A percentile compares a stretch with the other conserved stretches of the same genome.
These are phyloP conservation scores for Tolypocladium album DNA, from an alignment of 2,329 filamentous ascomycete genomes.

Conservation along the genomic window DNA sequence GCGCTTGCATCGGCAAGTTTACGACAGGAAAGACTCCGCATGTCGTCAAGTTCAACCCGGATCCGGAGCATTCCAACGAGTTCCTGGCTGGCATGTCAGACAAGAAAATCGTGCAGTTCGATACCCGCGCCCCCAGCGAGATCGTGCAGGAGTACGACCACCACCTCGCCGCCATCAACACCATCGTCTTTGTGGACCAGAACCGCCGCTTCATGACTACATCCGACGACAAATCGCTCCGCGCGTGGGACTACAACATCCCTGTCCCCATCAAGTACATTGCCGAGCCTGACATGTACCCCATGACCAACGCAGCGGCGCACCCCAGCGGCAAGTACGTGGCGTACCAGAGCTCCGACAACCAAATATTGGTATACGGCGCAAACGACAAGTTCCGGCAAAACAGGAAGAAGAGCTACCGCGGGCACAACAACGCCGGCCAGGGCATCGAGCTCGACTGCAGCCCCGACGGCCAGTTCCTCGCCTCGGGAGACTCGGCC, in stretches of 20 bases:
- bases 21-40: slow-evolving; percentile 92
- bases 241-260: slow-evolving; percentile 97
- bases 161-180: slow-evolving; percentile 95
- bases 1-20: slow-evolving; percentile 77
- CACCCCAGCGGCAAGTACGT: slow-evolving; percentile 93
- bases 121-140: slow-evolving; percentile 65
- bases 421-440: slow-evolving; percentile 91
- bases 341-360: slow-evolving; percentile 86
- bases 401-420: slow-evolving; percentile 93
- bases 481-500: slow-evolving; percentile 75
- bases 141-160: slow-evolving; percentile 97
- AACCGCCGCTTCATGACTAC: slow-evolving; percentile 96
- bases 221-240: slow-evolving; percentile 89
- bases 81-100: slow-evolving; percentile 96
- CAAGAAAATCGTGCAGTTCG: slow-evolving; percentile 98
- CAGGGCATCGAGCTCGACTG: slow-evolving; percentile 85
- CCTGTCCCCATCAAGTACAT: slow-evolving; percentile 98
- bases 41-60: slow-evolving; percentile 86
- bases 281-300: slow-evolving; percentile 95
- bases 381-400: slow-evolving; percentile 93
- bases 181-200: slow-evolving; percentile 90
- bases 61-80: slow-evolving; percentile 65
- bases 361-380: slow-evolving; percentile 93
- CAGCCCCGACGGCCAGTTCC: slow-evolving; percentile 83
- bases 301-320: slow-evolving; percentile 72